Conservation (phyloP, 495 filamentous ascomycete species). For the Pseudotulostoma volvatum region DNA sequence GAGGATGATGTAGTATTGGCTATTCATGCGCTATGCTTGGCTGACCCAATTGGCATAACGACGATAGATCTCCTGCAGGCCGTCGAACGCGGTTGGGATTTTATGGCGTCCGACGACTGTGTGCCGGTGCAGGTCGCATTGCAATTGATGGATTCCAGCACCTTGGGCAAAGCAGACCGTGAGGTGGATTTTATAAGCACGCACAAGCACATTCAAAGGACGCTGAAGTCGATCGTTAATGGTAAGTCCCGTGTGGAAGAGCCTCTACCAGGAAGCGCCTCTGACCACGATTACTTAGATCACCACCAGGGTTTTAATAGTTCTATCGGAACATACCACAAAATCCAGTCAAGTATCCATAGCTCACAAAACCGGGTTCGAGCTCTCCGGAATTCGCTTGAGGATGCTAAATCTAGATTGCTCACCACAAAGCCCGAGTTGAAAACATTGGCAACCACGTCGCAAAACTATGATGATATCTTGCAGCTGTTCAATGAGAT, state of each 20-base stretch:
- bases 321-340: slow-evolving; percentile 96
- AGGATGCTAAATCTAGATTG: slow-evolving; percentile 66
- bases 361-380: slow-evolving; percentile 74
- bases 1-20: too few relatives aligned
- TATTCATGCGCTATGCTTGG: too few relatives aligned
- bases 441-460: slow-evolving; percentile 67
- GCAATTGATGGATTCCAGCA: slow-evolving; percentile 84
- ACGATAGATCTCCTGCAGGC: slow-evolving; percentile 47
- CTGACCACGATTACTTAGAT: slow-evolving; percentile 30
- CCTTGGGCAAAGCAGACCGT: slow-evolving; percentile 74
- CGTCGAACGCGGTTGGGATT: slow-evolving; percentile 78
- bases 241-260: slow-evolving; percentile 16
- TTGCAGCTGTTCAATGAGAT: slow-evolving; percentile 70
- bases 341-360: slow-evolving; percentile 88
- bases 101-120: slow-evolving; percentile 75
- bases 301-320: slow-evolving; percentile 99
- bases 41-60: too few relatives aligned
- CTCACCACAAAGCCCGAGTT: slow-evolving; percentile 81
- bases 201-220: slow-evolving; percentile 70
- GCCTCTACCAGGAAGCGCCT: not conserved
- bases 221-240: slow-evolving; percentile 90
- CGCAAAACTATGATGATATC: slow-evolving; percentile 82
- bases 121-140: slow-evolving; percentile 85
- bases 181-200: slow-evolving; percentile 68
- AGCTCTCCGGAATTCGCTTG: slow-evolving; percentile 61